Evolutionary conservation across 352 stramenopile genomes (phyloP).

Genomic region (Phytophthora aleatoria): DNA sequence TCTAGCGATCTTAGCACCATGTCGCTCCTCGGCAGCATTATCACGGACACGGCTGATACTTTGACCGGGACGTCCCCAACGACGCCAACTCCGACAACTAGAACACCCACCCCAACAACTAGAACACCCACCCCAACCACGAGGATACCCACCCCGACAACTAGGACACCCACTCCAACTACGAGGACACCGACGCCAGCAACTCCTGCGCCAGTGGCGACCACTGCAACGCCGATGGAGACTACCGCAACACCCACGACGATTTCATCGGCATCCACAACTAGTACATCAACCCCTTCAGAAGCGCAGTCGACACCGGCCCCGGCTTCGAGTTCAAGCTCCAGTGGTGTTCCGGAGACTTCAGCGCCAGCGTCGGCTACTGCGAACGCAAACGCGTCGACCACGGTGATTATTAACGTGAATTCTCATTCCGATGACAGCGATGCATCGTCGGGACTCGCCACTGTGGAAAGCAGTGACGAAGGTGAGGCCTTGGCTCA

Average conservation of each 20-base stretch:
- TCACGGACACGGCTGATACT: slow-evolving; percentile 22
- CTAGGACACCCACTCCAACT: slow-evolving; percentile 12
- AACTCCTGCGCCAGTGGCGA: neutral
- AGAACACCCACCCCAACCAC: slow-evolving; percentile 20
- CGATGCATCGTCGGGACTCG: slow-evolving; percentile 19
- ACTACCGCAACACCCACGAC: slow-evolving; percentile 8
- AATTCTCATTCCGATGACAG: slow-evolving; percentile 16
- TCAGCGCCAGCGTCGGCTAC: slow-evolving; percentile 10
- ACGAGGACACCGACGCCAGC: slow-evolving; percentile 7
- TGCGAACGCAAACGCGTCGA: slow-evolving; percentile 28
- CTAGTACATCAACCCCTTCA: slow-evolving; percentile 1
- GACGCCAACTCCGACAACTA: slow-evolving; percentile 19
- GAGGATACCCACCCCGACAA: slow-evolving; percentile 14
- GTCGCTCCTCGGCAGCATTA: slow-evolving; percentile 27
- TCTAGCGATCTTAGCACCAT: slow-evolving; percentile 16
- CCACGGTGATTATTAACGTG: slow-evolving; percentile 26
- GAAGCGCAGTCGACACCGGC: slow-evolving; percentile 14
- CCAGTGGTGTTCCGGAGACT: slow-evolving; percentile 7
- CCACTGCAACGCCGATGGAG: slow-evolving; percentile 5
- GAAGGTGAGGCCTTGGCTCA: slow-evolving; percentile 11
- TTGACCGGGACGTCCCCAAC: slow-evolving; percentile 13
- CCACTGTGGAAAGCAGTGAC: slow-evolving; percentile 8
- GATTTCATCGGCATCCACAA: slow-evolving; percentile 7
- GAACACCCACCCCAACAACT: slow-evolving; percentile 10
- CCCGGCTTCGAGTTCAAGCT: slow-evolving; percentile 17